Base-by-base conservation (phyloP, 2,329 filamentous ascomycete genomes). In the Bipolaris sorokiniana region DNA sequence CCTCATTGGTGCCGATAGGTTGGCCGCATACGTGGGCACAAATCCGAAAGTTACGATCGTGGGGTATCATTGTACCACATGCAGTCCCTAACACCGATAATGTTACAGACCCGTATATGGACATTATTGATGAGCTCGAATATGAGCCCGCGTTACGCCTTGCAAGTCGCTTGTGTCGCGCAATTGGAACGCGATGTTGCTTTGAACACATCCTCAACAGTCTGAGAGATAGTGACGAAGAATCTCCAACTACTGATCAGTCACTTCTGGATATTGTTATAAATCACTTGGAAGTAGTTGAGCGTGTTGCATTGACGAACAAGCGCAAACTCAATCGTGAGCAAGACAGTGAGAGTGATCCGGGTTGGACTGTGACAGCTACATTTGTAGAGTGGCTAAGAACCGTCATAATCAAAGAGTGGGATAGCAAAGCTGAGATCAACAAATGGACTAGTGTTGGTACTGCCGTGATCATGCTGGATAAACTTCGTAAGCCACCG, bases 341-440 rank as follows among this genome's bases (percentile, higher is more conserved):
- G 11, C 54, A 54, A 7, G 62, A 54, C 13, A 23, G 46, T 3
- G 45, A 54, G 9, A 64, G 66, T 7, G 73, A 76, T 42, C 74
- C 73, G 5, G 73, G 73, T 3, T 76, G 74, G 74, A 75, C 72
- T 5, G 63, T 75, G 1, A 72, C 72, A 15, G 64, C 73, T 7
- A 69, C 71, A 0, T 73, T 76, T 5, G 76, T 92, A 23, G 89
- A 92, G 67, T 92, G 89, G 89, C 84, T 89, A 18, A 83, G 90
- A 57, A 87, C 88, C 0, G 83, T 95, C 1, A 84, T 97, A 68
- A 77, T 96, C 42, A 86, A 88, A 53, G 87, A 91, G 60, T 97
- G 93, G 93, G 85, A 94, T 69, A 90, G 91, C 0, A 85, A 85
- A 52, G 84, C 90, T 1, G 84, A 88, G 41, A 84, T 96, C 49